These are phyloP conservation scores for Talaromyces borbonicus DNA, from an alignment of 495 filamentous ascomycete species.

Conservation along the genomic window DNA sequence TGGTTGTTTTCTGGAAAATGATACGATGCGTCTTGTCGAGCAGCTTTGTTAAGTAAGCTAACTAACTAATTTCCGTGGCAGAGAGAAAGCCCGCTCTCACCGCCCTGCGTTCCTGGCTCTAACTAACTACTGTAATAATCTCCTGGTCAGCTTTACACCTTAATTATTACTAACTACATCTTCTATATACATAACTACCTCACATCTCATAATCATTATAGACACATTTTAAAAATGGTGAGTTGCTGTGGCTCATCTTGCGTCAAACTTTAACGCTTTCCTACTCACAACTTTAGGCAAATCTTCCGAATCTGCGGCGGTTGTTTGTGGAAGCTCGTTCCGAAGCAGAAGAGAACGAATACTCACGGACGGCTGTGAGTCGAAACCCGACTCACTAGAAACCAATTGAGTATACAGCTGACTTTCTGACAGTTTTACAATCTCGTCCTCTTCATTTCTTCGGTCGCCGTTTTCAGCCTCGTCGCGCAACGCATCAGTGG, in stretches of 20 bases:
- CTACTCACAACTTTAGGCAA: conserved; percentile 44
- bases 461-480: conserved; percentile 85
- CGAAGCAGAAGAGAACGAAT: conserved; percentile 88
- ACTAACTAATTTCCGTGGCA: too few species aligned
- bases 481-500: conserved; percentile 67
- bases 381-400: background rate
- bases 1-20: too few species aligned
- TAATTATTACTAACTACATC: too few species aligned
- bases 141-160: too few species aligned
- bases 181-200: too few species aligned
- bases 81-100: too few species aligned
- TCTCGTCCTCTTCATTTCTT: conserved; percentile 88
- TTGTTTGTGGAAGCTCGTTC: conserved; percentile 93
- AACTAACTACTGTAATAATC: too few species aligned
- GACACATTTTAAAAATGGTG: background rate
- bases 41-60: too few species aligned
- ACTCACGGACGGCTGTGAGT: conserved; percentile 84
- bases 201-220: too few species aligned
- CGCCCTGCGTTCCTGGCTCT: too few species aligned
- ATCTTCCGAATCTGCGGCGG: conserved; percentile 87
- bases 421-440: conserved; percentile 77
- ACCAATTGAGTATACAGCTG: background rate
- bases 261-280: background rate
- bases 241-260: background rate
- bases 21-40: too few species aligned